phyloP scores from a whole-genome alignment of 352 stramenopile genomes.

The Globisporangium megalacanthum region DNA sequence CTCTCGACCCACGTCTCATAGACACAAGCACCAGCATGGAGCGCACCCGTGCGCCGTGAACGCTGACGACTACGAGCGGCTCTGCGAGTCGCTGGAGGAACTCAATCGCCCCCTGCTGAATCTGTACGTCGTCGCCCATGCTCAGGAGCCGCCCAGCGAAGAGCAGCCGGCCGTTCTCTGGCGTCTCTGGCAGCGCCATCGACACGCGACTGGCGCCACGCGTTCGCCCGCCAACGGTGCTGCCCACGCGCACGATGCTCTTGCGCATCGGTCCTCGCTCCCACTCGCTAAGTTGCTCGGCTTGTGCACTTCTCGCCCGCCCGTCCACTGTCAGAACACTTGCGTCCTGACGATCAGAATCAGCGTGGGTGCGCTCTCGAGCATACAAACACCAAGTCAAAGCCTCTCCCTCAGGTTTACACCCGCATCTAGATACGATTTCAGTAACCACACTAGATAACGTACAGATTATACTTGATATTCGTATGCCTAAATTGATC shows the following conservation, averaged over 20 bases:
- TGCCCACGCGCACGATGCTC: conserved; percentile 17
- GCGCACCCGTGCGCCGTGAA: conserved; percentile 45
- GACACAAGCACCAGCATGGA: neutral
- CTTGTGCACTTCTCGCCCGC: no score
- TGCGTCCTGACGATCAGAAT: no score
- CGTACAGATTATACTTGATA: no score
- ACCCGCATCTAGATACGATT: no score
- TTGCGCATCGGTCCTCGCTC: neutral
- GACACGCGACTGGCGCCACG: conserved; percentile 5
- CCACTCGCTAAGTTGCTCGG: no score
- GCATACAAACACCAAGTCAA: no score
- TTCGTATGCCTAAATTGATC: no score
- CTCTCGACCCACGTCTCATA: neutral
- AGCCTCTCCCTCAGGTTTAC: no score
- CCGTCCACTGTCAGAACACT: no score
- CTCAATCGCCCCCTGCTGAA: conserved; percentile 61
- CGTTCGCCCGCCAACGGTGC: conserved; percentile 3
- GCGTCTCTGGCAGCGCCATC: conserved; percentile 2
- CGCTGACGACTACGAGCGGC: conserved; percentile 59
- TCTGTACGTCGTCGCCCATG: conserved; percentile 53
- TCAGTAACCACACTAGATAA: no score
- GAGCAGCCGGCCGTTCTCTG: conserved; percentile 35
- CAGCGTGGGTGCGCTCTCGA: no score
- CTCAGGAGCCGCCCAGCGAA: conserved; percentile 63
- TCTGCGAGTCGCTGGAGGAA: conserved; percentile 71